Base-by-base conservation (phyloP, 371 early-diverging fungal genomes). In the Funneliformis caledonium region DNA sequence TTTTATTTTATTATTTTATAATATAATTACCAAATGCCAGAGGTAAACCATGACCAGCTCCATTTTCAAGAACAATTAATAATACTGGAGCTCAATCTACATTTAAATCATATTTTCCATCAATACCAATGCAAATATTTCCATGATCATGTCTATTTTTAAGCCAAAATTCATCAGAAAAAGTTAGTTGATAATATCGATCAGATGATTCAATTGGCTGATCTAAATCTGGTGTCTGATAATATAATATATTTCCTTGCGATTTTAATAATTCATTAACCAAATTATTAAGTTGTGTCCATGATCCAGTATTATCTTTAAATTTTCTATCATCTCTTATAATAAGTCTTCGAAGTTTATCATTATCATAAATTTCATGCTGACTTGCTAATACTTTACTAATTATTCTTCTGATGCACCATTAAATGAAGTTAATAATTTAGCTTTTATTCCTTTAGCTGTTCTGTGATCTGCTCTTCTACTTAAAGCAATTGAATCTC, bases 91-190 rank as follows among this genome's bases (percentile, higher is more conserved):
- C 72, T 0, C 45, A 9, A 47, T 70, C 43, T n/a, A 42, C 4
- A 22, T 70, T 70, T 70, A 70, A 22, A 70, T 43, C 47, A 47
- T 70, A 70, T 42, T 70, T 70, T 26, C 42, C 47, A 70, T 70
- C 43, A 4, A 70, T 47, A 2, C 47, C 72, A 43, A 70, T 37
- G 26, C 50, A 70, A 12, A 64, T 31, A 31, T 8, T 31, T 14
- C 31, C 31, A 64, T 64, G 11, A 8, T 64, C 64, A 31, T 0
- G n/a, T 26, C 22, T n/a, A 12, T 70, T 31, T 26, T 47, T 43
- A 5, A 70, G 10, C 72, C 45, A 70, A 11, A 70, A 42, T 12
- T 70, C 43, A 47, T 70, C 50, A 48, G 42, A 14, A 22, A 70
- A 9, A 12, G 45, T 70, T 19, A 70, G 50, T 48, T 70, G 72